Evolutionary conservation across 441 rosid genomes (phyloP).

Genomic region (Pelargonium citronellum): DNA sequence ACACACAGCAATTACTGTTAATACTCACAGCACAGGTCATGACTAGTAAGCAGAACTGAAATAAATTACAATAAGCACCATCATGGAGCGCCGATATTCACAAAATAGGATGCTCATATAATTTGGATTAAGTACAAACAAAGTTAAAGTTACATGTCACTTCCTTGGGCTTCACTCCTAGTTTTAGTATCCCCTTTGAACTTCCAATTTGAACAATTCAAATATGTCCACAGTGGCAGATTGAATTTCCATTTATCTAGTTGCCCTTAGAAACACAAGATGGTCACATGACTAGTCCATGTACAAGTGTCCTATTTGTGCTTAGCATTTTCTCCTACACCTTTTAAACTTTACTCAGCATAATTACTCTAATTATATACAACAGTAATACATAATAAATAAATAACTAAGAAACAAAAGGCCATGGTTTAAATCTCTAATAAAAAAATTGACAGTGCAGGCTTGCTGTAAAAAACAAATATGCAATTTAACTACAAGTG

Average conservation of each 20-base stretch:
- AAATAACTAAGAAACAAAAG: neutral
- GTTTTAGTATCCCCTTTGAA: neutral
- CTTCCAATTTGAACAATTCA: neutral
- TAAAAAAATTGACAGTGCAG: neutral
- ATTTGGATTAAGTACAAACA: neutral
- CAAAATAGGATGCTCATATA: neutral
- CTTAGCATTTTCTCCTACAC: neutral
- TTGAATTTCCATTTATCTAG: neutral
- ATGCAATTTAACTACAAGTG: neutral
- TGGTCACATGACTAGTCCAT: neutral
- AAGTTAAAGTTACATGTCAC: neutral
- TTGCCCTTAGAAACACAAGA: neutral
- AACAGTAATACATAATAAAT: neutral
- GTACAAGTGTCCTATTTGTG: neutral
- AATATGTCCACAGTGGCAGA: neutral
- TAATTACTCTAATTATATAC: neutral
- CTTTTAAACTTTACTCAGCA: neutral
- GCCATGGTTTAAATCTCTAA: neutral
- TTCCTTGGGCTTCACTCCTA: neutral
- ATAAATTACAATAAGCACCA: neutral
- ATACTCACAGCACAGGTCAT: neutral
- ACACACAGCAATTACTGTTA: neutral
- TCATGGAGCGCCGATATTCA: neutral
- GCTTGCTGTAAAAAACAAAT: neutral
- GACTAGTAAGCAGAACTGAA: constrained; percentile 3